phyloP scores from a whole-genome alignment of 1,284 basidiomycete species.

The Austroboletus rostrupii region DNA sequence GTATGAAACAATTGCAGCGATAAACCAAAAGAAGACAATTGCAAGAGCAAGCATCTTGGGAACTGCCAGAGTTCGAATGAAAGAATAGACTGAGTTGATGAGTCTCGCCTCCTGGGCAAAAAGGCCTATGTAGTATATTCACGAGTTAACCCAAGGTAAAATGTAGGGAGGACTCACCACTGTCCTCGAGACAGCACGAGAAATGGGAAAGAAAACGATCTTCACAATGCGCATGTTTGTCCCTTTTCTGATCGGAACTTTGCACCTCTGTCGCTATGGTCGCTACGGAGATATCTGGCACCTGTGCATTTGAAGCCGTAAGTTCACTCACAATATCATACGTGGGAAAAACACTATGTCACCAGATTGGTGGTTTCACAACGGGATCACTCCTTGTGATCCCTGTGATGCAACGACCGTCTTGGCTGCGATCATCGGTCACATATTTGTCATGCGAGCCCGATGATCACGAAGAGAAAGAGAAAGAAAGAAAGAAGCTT shows the following conservation, averaged over 20 bases:
- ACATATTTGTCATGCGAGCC: background rate
- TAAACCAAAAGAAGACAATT: background rate
- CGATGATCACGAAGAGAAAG: background rate
- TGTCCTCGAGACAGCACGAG: constrained; percentile 3
- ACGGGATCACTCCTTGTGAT: too few relatives aligned
- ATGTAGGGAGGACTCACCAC: background rate
- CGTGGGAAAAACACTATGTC: background rate
- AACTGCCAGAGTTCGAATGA: constrained; percentile 4
- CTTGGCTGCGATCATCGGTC: background rate
- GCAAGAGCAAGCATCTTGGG: constrained; percentile 2
- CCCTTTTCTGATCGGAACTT: constrained; percentile 4
- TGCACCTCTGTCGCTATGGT: constrained; percentile 1
- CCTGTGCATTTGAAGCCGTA: background rate
- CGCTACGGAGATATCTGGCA: background rate
- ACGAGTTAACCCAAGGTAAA: background rate
- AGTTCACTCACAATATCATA: background rate
- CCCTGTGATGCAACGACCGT: background rate
- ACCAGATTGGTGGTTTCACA: too few relatives aligned
- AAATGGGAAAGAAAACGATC: background rate
- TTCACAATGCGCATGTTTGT: background rate
- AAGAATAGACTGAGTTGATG: background rate
- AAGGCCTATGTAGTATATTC: background rate
- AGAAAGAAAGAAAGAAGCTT: background rate
- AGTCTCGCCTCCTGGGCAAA: constrained; percentile 4
- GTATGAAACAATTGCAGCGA: constrained; percentile 2